A percentile compares a stretch with the other conserved stretches of the same genome.
phyloP scores from a whole-genome alignment of 768 basidiomycete species.

The Kwoniella dendrophila region DNA sequence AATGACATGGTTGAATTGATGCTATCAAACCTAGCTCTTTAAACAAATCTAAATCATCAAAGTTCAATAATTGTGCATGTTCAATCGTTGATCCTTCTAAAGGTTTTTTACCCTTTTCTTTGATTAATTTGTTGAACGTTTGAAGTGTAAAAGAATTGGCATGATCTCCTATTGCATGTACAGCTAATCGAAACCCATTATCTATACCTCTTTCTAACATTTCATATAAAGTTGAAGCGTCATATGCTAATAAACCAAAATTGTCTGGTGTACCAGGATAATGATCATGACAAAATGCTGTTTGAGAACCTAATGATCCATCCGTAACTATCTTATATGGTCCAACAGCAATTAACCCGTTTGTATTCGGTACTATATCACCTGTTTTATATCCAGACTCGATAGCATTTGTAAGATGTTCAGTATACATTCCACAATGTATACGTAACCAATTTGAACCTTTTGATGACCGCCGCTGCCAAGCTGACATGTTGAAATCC shows the following conservation, averaged over 20 bases:
- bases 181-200: constrained; percentile 32
- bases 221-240: constrained; percentile 13
- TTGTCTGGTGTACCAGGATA: constrained; percentile 32
- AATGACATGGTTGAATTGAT: constrained; percentile 41
- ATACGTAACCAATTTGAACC: constrained; percentile 1
- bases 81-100: constrained; percentile 36
- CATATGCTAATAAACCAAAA: constrained; percentile 25
- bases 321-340: constrained; percentile 41
- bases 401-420: background rate
- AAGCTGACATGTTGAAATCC: constrained; percentile 34
- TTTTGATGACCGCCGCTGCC: constrained; percentile 23
- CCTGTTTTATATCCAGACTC: constrained; percentile 4
- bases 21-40: constrained; percentile 32
- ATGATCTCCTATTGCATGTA: constrained; percentile 47
- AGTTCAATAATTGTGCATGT: constrained; percentile 42
- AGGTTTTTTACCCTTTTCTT: background rate
- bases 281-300: constrained; percentile 39
- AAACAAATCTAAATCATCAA: constrained; percentile 36
- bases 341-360: constrained; percentile 34
- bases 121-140: too few species aligned
- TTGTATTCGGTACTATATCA: constrained; percentile 24
- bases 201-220: constrained; percentile 26
- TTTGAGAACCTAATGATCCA: constrained; percentile 41
- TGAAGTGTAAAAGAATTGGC: constrained; percentile 34
- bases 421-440: background rate